A percentile compares a stretch with the other conserved stretches of the same genome.
Conservation (phyloP, 805 yeast species). For the Saturnispora besseyi region DNA sequence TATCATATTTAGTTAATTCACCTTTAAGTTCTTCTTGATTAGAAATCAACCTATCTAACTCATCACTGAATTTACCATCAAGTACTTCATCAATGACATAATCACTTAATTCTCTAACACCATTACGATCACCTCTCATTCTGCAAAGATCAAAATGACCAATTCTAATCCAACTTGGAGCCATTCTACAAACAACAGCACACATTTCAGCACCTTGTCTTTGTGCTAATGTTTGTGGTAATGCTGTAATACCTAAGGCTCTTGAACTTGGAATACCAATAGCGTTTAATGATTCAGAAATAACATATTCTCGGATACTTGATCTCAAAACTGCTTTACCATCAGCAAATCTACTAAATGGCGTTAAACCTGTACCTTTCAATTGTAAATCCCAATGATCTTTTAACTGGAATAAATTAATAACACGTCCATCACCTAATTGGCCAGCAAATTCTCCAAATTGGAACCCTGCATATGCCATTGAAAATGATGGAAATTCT, state of each 20-base stretch:
- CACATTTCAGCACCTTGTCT: constrained; percentile 68
- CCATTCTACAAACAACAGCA: constrained; percentile 77
- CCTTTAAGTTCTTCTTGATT: neutral
- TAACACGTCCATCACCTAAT: constrained; percentile 90
- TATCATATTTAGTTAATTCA: constrained; percentile 52
- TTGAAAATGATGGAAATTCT: constrained; percentile 42
- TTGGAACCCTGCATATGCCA: constrained; percentile 93
- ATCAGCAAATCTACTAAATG: constrained; percentile 91
- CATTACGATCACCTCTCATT: constrained; percentile 58
- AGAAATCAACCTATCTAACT: constrained; percentile 16
- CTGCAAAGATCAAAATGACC: constrained; percentile 84
- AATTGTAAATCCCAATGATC: constrained; percentile 58
- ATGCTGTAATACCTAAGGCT: constrained; percentile 60
- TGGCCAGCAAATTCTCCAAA: constrained; percentile 97
- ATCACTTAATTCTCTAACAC: constrained; percentile 55
- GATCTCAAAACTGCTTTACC: constrained; percentile 91
- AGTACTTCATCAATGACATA: constrained; percentile 63
- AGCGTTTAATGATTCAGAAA: constrained; percentile 71
- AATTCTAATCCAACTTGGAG: constrained; percentile 77
- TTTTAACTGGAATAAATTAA: constrained; percentile 62
- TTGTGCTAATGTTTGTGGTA: constrained; percentile 73
- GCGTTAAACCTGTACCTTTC: constrained; percentile 90
- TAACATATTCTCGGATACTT: constrained; percentile 77
- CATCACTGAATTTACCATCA: constrained; percentile 17
- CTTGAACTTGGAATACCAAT: constrained; percentile 84